Conservation (phyloP, 2,329 filamentous ascomycete genomes). For the Neonectria hederae region DNA sequence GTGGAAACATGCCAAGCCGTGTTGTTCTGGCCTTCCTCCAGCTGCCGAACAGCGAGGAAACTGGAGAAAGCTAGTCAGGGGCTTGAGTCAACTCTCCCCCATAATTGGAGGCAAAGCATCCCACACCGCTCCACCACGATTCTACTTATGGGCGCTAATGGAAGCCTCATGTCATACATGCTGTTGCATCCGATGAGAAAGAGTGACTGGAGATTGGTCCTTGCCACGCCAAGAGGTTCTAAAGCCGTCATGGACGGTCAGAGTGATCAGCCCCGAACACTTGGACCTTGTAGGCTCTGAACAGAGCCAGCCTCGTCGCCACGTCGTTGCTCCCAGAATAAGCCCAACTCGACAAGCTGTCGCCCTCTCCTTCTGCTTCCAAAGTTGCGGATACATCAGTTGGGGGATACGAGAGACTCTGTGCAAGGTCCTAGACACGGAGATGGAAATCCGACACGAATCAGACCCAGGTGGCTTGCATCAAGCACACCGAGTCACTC, state of each 20-base stretch:
- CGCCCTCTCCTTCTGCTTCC: not conserved
- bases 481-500: not conserved
- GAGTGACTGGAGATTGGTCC: not conserved
- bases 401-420: not conserved
- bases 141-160: not conserved
- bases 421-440: not conserved
- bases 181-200: not conserved
- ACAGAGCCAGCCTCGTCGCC: not conserved
- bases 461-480: not conserved
- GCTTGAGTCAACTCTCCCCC: too few relatives aligned
- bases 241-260: too few relatives aligned
- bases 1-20: not conserved
- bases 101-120: not conserved
- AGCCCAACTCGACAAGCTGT: not conserved
- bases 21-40: not conserved
- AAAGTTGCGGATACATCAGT: too few relatives aligned
- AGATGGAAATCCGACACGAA: not conserved
- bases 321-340: not conserved
- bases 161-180: not conserved
- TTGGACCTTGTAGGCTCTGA: too few relatives aligned
- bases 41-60: not conserved
- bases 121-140: not conserved
- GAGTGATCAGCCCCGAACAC: not conserved
- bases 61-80: not conserved
- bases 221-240: too few relatives aligned